Conservation (phyloP, 1,284 basidiomycete species). For the Termitomyces sp. region DNA sequence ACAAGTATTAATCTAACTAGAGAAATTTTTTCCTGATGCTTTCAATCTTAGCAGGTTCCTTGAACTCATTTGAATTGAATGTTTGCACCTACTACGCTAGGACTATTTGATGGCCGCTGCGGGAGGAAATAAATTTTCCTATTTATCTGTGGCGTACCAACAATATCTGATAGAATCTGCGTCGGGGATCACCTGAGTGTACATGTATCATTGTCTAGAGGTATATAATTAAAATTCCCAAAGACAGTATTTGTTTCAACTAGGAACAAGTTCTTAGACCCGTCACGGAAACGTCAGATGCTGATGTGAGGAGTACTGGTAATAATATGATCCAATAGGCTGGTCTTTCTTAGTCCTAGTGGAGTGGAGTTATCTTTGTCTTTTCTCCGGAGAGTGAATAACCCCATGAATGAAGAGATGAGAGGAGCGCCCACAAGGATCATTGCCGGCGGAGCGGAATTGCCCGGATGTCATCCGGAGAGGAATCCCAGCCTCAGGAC, state of each 20-base stretch:
- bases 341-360: neutral
- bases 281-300: constrained; percentile 12
- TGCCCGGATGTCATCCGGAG: constrained; percentile 7
- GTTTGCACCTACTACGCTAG: neutral
- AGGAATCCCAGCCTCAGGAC: neutral
- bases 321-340: constrained; percentile 8
- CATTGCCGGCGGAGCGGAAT: constrained; percentile 5
- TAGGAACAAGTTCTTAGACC: neutral
- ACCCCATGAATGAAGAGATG: neutral
- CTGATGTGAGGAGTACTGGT: constrained; percentile 4
- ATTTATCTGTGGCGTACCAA: constrained; percentile 15
- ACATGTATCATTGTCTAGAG: neutral
- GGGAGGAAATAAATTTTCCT: neutral
- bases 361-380: neutral
- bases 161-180: constrained; percentile 4
- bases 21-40: neutral
- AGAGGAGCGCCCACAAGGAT: neutral
- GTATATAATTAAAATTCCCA: constrained; percentile 1
- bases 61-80: neutral
- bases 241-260: constrained; percentile 1
- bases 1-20: neutral
- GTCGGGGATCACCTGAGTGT: constrained; percentile 8
- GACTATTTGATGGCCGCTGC: neutral
- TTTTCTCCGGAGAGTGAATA: constrained; percentile 4
- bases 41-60: neutral